phyloP scores from a whole-genome alignment of 2,329 filamentous ascomycete genomes.

The Ramularia collo-cygni region DNA sequence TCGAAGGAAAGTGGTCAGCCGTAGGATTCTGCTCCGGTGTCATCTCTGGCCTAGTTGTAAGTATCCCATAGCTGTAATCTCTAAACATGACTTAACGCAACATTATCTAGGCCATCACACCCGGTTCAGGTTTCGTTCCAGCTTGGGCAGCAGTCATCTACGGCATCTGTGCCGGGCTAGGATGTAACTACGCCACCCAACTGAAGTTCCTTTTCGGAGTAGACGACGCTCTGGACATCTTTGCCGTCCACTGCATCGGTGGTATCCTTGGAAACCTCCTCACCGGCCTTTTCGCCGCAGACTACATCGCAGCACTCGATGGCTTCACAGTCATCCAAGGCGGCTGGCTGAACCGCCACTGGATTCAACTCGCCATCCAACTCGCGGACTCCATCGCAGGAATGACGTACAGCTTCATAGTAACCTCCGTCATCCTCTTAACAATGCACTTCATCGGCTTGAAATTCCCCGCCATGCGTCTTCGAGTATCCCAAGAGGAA shows the following conservation, averaged over 20 bases:
- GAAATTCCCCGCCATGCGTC: conserved; percentile 65
- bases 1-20: conserved; percentile 87
- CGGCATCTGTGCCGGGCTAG: conserved; percentile 65
- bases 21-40: conserved; percentile 91
- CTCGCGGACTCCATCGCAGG: conserved; percentile 73
- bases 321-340: conserved; percentile 60
- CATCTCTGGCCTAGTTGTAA: conserved; percentile 70
- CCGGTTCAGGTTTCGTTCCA: conserved; percentile 78
- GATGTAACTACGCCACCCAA: conserved; percentile 87
- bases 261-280: conserved; percentile 72
- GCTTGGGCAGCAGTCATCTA: conserved; percentile 78
- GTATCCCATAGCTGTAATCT: no score
- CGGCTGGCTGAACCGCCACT: conserved; percentile 79
- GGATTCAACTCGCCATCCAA: conserved; percentile 77
- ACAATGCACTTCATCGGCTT: conserved; percentile 61
- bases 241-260: conserved; percentile 73
- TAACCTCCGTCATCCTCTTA: conserved; percentile 66
- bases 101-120: conserved; percentile 64
- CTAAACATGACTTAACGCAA: no score
- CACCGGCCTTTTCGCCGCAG: conserved; percentile 75
- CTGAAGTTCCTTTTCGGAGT: conserved; percentile 76
- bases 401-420: conserved; percentile 68
- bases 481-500: conserved; percentile 68
- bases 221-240: conserved; percentile 84
- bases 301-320: conserved; percentile 78